These are phyloP conservation scores for Keithomyces neogunnii DNA, from an alignment of 2,329 filamentous ascomycete species.

Conservation along the genomic window DNA sequence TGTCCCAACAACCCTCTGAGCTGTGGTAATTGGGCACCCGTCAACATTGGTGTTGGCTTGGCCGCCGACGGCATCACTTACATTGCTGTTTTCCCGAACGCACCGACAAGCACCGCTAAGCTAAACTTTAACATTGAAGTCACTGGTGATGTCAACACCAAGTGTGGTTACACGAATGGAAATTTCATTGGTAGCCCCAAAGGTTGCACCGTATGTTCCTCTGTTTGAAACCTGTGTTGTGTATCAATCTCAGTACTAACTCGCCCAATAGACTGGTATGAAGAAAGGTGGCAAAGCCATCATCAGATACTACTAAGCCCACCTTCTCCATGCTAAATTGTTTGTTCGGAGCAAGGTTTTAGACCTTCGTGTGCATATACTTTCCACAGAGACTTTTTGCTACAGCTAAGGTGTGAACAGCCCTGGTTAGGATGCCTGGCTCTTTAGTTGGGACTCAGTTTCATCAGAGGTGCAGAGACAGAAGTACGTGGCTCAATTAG, in stretches of 20 bases:
- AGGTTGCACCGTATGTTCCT: conserved; percentile 72
- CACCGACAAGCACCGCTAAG: conserved; percentile 58
- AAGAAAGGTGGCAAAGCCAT: conserved; percentile 30
- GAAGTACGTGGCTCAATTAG: neutral
- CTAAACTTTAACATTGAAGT: conserved; percentile 78
- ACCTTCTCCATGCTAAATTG: neutral
- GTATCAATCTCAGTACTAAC: neutral
- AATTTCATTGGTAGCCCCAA: conserved; percentile 46
- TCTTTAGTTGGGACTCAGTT: neutral
- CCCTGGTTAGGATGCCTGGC: neutral
- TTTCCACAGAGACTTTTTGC: conserved; percentile 13
- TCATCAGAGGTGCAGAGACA: neutral
- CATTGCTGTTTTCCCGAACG: conserved; percentile 79
- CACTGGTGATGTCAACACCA: conserved; percentile 47
- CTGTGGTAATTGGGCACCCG: conserved; percentile 77
- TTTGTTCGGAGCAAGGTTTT: conserved; percentile 13
- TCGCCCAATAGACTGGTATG: conserved; percentile 31
- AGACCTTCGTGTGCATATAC: conserved; percentile 27
- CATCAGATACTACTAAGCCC: conserved; percentile 34
- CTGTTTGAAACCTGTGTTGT: no score
- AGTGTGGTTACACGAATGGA: conserved; percentile 60
- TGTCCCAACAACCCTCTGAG: conserved; percentile 38
- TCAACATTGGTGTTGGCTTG: conserved; percentile 76
- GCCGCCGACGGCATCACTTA: conserved; percentile 57
- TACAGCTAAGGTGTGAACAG: neutral